phyloP scores from a whole-genome alignment of 106 monocot genomes.

The Dendrobium huoshanense region DNA sequence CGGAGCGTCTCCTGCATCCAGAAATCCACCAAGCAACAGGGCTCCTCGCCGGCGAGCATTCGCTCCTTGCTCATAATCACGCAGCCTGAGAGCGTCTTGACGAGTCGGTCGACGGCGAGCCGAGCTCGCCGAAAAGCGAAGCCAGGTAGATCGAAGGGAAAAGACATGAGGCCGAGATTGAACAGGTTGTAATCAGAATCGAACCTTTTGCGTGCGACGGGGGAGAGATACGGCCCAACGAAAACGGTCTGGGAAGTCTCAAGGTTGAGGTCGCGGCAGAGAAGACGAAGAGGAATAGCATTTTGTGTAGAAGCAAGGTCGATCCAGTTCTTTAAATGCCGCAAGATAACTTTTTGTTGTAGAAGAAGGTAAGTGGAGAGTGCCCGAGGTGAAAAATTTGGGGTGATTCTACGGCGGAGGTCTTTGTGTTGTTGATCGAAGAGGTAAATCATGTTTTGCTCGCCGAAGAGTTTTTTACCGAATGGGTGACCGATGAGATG shows the following conservation, averaged over 20 bases:
- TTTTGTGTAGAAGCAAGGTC: neutral
- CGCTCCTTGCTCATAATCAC: conserved; percentile 46
- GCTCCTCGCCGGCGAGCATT: conserved; percentile 47
- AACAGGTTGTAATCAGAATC: conserved; percentile 78
- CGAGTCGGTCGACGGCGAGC: conserved; percentile 54
- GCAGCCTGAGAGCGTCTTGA: conserved; percentile 39
- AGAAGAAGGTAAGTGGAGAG: conserved; percentile 61
- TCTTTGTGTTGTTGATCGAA: conserved; percentile 81
- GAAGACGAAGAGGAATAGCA: conserved; percentile 45
- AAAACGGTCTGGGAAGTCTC: conserved; percentile 96
- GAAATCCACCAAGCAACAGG: conserved; percentile 72
- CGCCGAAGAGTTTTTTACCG: conserved; percentile 90
- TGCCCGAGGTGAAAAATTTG: conserved; percentile 78
- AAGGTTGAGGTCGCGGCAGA: conserved; percentile 83
- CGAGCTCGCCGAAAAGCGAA: conserved; percentile 81
- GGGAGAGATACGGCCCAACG: conserved; percentile 54
- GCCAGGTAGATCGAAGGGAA: conserved; percentile 80
- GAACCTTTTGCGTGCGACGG: conserved; percentile 35
- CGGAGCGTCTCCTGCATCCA: conserved; percentile 70
- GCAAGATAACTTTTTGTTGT: conserved; percentile 69
- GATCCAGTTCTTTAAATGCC: conserved; percentile 58
- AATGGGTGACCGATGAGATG: conserved; percentile 92
- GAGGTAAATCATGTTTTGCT: conserved; percentile 98
- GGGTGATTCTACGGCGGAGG: conserved; percentile 74
- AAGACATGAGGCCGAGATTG: conserved; percentile 85